Percentiles rank a stretch among this genome's conserved stretches.
phyloP scores from a whole-genome alignment of 305 asterid genomes.

The Rubia balearica region DNA sequence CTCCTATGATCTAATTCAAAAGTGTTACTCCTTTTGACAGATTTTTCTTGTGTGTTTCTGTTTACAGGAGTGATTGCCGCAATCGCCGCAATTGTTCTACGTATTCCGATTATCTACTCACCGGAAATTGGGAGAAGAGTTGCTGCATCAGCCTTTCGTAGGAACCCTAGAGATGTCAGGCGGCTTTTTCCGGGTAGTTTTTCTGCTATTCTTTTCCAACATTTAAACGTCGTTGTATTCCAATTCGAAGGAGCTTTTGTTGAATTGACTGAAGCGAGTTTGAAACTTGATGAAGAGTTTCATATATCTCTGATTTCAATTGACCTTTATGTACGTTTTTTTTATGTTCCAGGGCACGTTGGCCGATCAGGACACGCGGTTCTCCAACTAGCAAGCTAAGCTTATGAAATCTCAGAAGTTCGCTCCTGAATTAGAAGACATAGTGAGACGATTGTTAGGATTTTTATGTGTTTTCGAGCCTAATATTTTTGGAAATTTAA shows the following conservation, averaged over 20 bases:
- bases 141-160: constrained; percentile 2
- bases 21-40: not conserved
- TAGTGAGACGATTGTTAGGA: constrained; percentile 39
- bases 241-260: not conserved
- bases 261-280: not conserved
- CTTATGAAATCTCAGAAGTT: constrained; percentile 89
- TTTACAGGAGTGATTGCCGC: constrained; percentile 88
- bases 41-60: constrained; percentile 14
- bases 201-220: not conserved
- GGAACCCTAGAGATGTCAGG: constrained; percentile 94
- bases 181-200: constrained; percentile 85
- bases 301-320: constrained; percentile 6
- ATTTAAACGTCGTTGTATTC: not conserved
- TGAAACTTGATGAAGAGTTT: not conserved
- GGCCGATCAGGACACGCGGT: constrained; percentile 94
- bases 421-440: constrained; percentile 78
- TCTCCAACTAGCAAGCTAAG: constrained; percentile 97
- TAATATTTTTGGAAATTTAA: not conserved
- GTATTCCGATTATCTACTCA: not conserved
- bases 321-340: not conserved
- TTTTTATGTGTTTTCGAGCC: not conserved
- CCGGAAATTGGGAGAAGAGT: not conserved
- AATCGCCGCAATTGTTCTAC: not conserved
- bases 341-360: constrained; percentile 68
- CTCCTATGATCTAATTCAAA: no score